Percentiles rank a stretch among this genome's conserved stretches.
Evolutionary conservation across 495 filamentous ascomycete genomes (phyloP).

Genomic region (Podospora conica): DNA sequence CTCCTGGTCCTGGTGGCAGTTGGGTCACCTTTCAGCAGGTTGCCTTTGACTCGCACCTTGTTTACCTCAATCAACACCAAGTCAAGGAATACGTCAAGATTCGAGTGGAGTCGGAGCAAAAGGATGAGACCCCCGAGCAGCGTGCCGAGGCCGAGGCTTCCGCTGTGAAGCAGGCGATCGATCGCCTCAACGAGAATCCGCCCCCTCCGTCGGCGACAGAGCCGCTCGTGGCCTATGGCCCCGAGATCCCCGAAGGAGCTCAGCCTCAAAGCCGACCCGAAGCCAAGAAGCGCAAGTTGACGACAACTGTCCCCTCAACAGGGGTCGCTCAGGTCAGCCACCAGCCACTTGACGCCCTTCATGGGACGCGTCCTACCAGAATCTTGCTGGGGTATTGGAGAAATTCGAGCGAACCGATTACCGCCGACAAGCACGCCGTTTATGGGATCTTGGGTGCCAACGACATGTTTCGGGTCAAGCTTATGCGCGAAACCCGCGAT

Average conservation of each 20-base stretch:
- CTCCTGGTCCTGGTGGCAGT: slow-evolving; percentile 48
- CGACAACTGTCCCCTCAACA: not conserved
- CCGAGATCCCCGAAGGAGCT: slow-evolving; percentile 35
- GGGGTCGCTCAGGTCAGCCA: not conserved
- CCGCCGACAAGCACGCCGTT: slow-evolving; percentile 44
- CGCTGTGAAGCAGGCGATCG: slow-evolving; percentile 37
- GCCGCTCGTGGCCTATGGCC: slow-evolving; percentile 38
- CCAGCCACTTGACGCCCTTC: slow-evolving; percentile 8
- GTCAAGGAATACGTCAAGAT: slow-evolving; percentile 53
- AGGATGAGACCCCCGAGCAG: slow-evolving; percentile 28
- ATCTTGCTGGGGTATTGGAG: slow-evolving; percentile 48
- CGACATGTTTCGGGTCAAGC: slow-evolving; percentile 50
- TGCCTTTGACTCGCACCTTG: slow-evolving; percentile 44
- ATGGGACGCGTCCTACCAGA: slow-evolving; percentile 37
- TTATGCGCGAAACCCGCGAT: slow-evolving; percentile 44
- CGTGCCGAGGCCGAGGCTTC: slow-evolving; percentile 12
- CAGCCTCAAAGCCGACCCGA: slow-evolving; percentile 25
- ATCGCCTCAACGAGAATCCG: slow-evolving; percentile 29
- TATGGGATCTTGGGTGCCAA: slow-evolving; percentile 47
- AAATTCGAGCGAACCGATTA: slow-evolving; percentile 31
- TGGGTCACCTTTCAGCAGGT: slow-evolving; percentile 51
- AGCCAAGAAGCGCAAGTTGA: slow-evolving; percentile 34
- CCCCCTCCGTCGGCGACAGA: slow-evolving; percentile 31
- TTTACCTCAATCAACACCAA: slow-evolving; percentile 40
- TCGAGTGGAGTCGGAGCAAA: slow-evolving; percentile 28